Percentiles rank a stretch among this genome's conserved stretches.
phyloP scores from a whole-genome alignment of 208 protist genomes.

The Leishmania martiniquensis region DNA sequence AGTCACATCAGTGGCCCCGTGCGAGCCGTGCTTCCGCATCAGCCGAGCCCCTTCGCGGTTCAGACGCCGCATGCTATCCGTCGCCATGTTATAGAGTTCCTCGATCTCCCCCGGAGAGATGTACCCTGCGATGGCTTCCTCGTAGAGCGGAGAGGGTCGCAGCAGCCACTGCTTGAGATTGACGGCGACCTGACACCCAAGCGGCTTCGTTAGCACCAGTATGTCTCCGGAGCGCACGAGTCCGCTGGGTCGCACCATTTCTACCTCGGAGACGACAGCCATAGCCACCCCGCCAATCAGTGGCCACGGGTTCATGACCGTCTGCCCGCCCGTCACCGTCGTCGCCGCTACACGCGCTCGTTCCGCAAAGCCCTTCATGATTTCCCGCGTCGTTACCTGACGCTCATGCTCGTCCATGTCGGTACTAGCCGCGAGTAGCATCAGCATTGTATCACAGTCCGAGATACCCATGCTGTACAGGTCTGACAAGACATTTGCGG shows the following conservation, averaged over 20 bases:
- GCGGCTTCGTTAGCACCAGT: slow-evolving; percentile 97
- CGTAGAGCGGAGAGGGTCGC: slow-evolving; percentile 66
- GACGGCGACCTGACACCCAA: slow-evolving; percentile 94
- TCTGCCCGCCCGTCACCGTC: slow-evolving; percentile 95
- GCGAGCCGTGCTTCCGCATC: slow-evolving; percentile 88
- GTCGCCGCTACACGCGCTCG: slow-evolving; percentile 74
- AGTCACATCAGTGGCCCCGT: slow-evolving; percentile 96
- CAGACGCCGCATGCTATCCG: slow-evolving; percentile 89
- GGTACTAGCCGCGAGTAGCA: slow-evolving; percentile 93
- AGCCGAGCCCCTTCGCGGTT: slow-evolving; percentile 88
- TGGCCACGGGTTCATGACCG: slow-evolving; percentile 96
- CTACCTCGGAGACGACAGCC: slow-evolving; percentile 70
- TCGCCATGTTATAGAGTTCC: slow-evolving; percentile 75
- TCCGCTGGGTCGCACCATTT: slow-evolving; percentile 90
- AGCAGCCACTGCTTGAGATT: slow-evolving; percentile 95
- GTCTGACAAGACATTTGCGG: slow-evolving; percentile 97
- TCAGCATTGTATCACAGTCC: slow-evolving; percentile 96
- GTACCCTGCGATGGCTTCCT: slow-evolving; percentile 59
- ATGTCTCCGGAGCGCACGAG: slow-evolving; percentile 71
- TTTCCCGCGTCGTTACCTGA: slow-evolving; percentile 76
- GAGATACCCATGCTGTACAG: slow-evolving; percentile 96
- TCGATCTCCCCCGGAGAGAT: slow-evolving; percentile 74
- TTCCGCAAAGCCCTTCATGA: slow-evolving; percentile 95
- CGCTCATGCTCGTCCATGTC: slow-evolving; percentile 93
- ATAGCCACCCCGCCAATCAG: slow-evolving; percentile 95